A percentile compares a stretch with the other conserved stretches of the same genome.
Conservation (phyloP, 352 stramenopile species). For the Pythium grandisporangium region DNA sequence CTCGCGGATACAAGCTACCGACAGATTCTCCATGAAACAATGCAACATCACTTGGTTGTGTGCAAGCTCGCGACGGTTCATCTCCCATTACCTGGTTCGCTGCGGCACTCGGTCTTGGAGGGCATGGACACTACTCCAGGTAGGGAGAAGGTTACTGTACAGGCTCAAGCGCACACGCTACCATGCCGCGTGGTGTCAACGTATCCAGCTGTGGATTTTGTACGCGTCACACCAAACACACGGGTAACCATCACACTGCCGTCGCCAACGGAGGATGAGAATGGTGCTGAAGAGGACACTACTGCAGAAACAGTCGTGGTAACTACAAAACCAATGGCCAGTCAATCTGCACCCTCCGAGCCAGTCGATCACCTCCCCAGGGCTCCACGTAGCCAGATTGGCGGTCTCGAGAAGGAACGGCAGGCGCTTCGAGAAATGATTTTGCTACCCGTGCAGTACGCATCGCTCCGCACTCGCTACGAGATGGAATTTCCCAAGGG, state of each 20-base stretch:
- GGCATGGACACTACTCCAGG: constrained; percentile 13
- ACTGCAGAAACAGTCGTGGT: neutral
- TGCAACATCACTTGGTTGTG: constrained; percentile 41
- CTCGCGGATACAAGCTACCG: constrained; percentile 24
- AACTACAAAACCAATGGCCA: too few relatives aligned
- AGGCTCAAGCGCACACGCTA: constrained; percentile 11
- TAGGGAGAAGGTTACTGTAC: too few relatives aligned
- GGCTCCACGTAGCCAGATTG: too few relatives aligned
- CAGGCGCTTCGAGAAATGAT: constrained; percentile 58
- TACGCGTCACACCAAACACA: constrained; percentile 26
- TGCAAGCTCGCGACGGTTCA: constrained; percentile 25
- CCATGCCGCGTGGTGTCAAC: constrained; percentile 7
- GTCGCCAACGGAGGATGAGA: neutral
- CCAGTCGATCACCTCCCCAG: too few relatives aligned
- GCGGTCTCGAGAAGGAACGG: constrained; percentile 60
- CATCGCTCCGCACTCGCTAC: constrained; percentile 15
- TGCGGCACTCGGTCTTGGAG: neutral
- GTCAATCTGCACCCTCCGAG: too few relatives aligned
- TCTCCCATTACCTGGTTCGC: constrained; percentile 16
- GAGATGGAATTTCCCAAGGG: constrained; percentile 63
- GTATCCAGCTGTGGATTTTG: constrained; percentile 11
- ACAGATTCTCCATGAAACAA: constrained; percentile 39
- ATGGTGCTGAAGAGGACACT: neutral
- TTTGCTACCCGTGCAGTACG: constrained; percentile 37
- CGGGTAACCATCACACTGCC: constrained; percentile 44